phyloP scores from a whole-genome alignment of 2,329 filamentous ascomycete species.

The Fonsecaea monophora region DNA sequence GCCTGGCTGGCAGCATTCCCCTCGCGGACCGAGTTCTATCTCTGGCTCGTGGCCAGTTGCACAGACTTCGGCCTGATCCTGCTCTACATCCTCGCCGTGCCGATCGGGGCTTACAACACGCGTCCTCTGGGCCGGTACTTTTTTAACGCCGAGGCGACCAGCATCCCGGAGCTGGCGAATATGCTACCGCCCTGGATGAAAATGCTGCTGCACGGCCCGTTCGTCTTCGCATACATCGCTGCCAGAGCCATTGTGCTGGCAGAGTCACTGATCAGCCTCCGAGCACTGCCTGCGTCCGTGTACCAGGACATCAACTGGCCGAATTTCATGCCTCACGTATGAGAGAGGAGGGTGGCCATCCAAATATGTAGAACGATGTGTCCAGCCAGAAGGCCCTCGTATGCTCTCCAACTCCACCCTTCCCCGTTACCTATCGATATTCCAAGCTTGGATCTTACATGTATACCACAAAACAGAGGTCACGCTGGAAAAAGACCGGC shows the following conservation, averaged over 20 bases:
- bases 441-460: too few species aligned
- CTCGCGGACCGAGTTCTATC: conserved; percentile 7
- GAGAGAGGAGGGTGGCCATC: not conserved
- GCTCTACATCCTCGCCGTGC: not conserved
- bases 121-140: conserved; percentile 7
- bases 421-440: too few species aligned
- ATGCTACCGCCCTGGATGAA: conserved; percentile 2
- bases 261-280: conserved; percentile 2
- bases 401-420: not conserved
- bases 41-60: conserved; percentile 2
- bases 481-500: too few species aligned
- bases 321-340: conserved; percentile 4
- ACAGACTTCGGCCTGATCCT: conserved; percentile 1
- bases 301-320: conserved; percentile 9
- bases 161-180: conserved; percentile 6
- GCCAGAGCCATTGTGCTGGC: conserved; percentile 5
- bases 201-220: not conserved
- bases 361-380: not conserved
- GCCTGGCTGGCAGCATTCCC: conserved; percentile 5
- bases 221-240: not conserved
- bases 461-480: too few species aligned
- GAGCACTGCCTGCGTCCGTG: conserved; percentile 3
- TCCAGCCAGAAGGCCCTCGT: not conserved
- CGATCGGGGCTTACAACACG: not conserved
- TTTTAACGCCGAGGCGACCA: not conserved